Base-by-base conservation (phyloP, 192 early-diverging fungal genomes). In the Umbelopsis sp. region DNA sequence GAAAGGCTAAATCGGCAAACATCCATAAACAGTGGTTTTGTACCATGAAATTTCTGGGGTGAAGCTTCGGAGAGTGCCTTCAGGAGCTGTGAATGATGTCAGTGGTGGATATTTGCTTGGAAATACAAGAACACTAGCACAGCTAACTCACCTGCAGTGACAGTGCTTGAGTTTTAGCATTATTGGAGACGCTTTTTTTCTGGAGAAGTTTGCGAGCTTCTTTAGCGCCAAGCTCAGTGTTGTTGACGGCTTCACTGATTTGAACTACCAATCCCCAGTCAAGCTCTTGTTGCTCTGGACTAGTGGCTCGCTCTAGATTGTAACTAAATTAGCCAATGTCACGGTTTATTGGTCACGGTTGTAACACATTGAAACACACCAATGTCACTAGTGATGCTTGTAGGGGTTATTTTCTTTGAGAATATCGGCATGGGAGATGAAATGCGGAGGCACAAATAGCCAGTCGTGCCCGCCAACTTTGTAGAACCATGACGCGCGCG, bases 191-290 rank as follows among this genome's bases (percentile, higher is more conserved):
- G 66, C 72, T 74, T 25, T 79, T 79, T 67, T 70, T 79, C 46
- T 79, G 78, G 10, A 79, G 68, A 0, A 70, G 49, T 46, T 79
- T 79, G 30, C 78, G 50, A 18, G 78, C 78, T 53, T 79, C 78
- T 67, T 75, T 79, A 35, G 73, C 78, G 15, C 78, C 78, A 27
- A 61, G 58, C 16, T 79, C 74, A 25, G 78, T 66, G 2, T 46
- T 65, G 22, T 75, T 72, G 18, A 79, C 50, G 5, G 51, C 50
- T 30, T 75, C 64, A 51, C 78, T 75, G 16, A 79, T 68, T 35
- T 70, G 47, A 46, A 75, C 69, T 15, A 72, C 50, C 8, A 75
- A 35, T 10, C 71, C 46, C 78, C 74, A 79, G 66, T 79, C 78
- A 44, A 74, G n/a, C 23, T 75, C 78, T 22, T 45, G 58, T 12